Conservation (phyloP, 768 basidiomycete genomes). For the Suillus discolor region DNA sequence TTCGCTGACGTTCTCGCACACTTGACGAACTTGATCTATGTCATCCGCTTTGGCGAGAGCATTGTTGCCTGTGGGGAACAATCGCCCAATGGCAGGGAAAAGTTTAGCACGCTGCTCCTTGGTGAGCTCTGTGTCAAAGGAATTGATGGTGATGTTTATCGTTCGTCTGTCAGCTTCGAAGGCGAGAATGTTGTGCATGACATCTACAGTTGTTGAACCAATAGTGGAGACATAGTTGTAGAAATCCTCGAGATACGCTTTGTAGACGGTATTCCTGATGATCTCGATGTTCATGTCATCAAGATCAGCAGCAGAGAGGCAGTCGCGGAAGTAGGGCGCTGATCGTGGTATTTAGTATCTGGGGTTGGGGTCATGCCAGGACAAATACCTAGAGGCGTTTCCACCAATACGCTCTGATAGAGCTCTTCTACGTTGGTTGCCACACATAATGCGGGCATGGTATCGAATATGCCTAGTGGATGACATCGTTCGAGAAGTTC, state of each 20-base stretch:
- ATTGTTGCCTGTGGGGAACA: conserved; percentile 97
- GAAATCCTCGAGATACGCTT: conserved; percentile 98
- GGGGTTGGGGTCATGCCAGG: conserved; percentile 5
- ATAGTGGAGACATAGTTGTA: conserved; percentile 79
- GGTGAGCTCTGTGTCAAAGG: conserved; percentile 91
- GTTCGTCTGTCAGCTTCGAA: conserved; percentile 98
- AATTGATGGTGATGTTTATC: conserved; percentile 99
- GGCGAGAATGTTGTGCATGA: conserved; percentile 89
- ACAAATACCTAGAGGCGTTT: conserved; percentile 89
- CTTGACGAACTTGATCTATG: conserved; percentile 86
- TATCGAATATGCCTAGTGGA: conserved; percentile 95
- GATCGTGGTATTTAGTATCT: not conserved
- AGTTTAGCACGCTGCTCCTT: conserved; percentile 95
- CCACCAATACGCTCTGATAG: conserved; percentile 94
- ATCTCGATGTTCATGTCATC: conserved; percentile 99
- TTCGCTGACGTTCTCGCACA: conserved; percentile 86
- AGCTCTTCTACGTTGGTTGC: conserved; percentile 99
- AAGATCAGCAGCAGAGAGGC: conserved; percentile 91
- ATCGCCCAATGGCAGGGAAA: conserved; percentile 90
- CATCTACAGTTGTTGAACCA: conserved; percentile 83
- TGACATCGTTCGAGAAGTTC: conserved; percentile 97
- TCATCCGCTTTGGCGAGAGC: conserved; percentile 93
- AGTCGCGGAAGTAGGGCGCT: conserved; percentile 97
- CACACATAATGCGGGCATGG: conserved; percentile 98
- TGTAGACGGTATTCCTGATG: conserved; percentile 98